These are phyloP conservation scores for Sindora glabra DNA, from an alignment of 306 rosid genomes.

Conservation along the genomic window DNA sequence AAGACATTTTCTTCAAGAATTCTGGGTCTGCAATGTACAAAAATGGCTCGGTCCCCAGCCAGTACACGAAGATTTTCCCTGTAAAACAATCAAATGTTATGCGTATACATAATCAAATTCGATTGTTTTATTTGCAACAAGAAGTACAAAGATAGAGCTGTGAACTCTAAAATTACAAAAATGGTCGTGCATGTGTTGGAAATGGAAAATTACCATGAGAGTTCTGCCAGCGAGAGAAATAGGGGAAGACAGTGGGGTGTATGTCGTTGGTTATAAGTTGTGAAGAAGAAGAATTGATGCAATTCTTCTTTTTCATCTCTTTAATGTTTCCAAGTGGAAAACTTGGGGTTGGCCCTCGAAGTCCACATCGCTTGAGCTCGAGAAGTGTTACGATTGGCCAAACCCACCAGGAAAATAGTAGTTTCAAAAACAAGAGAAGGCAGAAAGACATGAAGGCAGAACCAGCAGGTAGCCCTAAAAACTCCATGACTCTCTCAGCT, in stretches of 20 bases:
- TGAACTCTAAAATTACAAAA: no score
- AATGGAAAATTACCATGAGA: conserved; percentile 43
- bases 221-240: conserved; percentile 64
- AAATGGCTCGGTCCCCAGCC: conserved; percentile 87
- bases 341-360: conserved; percentile 63
- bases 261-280: conserved; percentile 47
- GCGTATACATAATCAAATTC: no score
- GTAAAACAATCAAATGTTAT: background rate
- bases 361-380: conserved; percentile 58
- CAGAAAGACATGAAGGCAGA: background rate
- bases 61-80: conserved; percentile 69
- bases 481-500: conserved; percentile 8
- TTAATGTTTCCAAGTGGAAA: conserved; percentile 73
- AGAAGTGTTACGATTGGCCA: conserved; percentile 29
- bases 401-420: conserved; percentile 52
- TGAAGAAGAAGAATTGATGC: background rate
- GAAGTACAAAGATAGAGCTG: no score
- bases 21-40: conserved; percentile 65
- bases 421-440: conserved; percentile 19
- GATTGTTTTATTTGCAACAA: no score
- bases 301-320: conserved; percentile 47
- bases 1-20: conserved; percentile 55
- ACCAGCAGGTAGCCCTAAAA: background rate
- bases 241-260: conserved; percentile 60
- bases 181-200: background rate